Evolutionary conservation across 148 eudicot genomes (phyloP).

Genomic region (Chenopodium formosanum): DNA sequence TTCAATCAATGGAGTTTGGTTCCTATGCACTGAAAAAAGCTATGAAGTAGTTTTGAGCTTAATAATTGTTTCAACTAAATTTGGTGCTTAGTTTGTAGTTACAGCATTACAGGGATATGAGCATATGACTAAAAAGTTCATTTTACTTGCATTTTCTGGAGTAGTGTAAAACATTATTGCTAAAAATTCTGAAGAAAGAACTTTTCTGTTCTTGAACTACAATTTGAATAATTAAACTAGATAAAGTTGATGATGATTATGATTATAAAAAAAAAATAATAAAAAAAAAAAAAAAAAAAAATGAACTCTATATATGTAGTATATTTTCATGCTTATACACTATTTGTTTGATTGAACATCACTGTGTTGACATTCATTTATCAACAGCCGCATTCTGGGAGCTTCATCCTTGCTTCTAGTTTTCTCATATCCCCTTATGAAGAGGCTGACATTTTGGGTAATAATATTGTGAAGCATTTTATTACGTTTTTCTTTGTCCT

Average conservation of each 20-base stretch:
- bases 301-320: background rate
- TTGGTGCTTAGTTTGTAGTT: background rate
- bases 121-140: background rate
- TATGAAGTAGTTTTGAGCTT: background rate
- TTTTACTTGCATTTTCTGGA: background rate
- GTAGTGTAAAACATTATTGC: background rate
- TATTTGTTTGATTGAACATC: background rate
- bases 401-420: constrained; percentile 94
- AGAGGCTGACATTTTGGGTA: constrained; percentile 98
- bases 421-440: constrained; percentile 95
- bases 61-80: background rate
- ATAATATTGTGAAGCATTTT: background rate
- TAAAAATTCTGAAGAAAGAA: background rate
- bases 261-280: too few relatives aligned
- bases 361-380: background rate
- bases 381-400: constrained; percentile 72
- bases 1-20: background rate
- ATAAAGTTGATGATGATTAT: background rate
- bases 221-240: background rate
- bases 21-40: background rate
- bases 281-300: too few relatives aligned
- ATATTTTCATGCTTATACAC: background rate
- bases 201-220: background rate
- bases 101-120: background rate
- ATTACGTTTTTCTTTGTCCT: background rate